Evolutionary conservation across 2,329 filamentous ascomycete species (phyloP), one percentile per base, ranked within the genome.

Genomic region (Fusarium continuum): DNA sequence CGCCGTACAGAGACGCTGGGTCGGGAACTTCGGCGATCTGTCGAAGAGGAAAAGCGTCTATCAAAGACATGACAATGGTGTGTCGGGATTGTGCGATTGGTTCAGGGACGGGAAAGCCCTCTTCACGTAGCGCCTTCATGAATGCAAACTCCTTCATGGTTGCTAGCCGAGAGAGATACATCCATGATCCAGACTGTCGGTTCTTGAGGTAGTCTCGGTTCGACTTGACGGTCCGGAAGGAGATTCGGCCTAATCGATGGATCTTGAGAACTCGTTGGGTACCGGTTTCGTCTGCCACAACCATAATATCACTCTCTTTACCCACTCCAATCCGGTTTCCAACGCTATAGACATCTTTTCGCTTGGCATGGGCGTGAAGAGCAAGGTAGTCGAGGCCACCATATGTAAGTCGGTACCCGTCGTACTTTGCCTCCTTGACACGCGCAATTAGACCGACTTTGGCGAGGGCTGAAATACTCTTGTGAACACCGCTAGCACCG

Each of bases 381-480:
- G 95, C 92, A n/a, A 99, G 88, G 77, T 99, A 99, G 80, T 99
- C 95, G 41, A 98, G 88, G 3, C 95, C 95, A 70, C 95, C 95
- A 75, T 99, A 99, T 7, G 94, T 97, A 50, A 99, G 85, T 48
- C 96, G 89, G 79, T 99, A 99, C 61, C 95, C 95, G 73, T 99
- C 95, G 79, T 99, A 99, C 77, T 92, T 94, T 63, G 94, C 92
- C 76, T 98, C 97, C 78, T 97, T 96, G 69, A 97, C 88, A 69
- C 91, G 91, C 38, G 91, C 93, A 71, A 99, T 97, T 70, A 99
- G 84, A 58, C 92, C 92, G 43, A 90, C 88, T 78, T 99, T 99
- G 63, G 95, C 95, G 47, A 99, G 88, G 48, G 88, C 89, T 20
- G 93, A 96, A 68, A 99, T 98, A 73, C 88, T 90, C 71, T 85